Evolutionary conservation across 305 asterid genomes (phyloP), one percentile per base, ranked within the genome.

Genomic region (Plantago lanceolata): DNA sequence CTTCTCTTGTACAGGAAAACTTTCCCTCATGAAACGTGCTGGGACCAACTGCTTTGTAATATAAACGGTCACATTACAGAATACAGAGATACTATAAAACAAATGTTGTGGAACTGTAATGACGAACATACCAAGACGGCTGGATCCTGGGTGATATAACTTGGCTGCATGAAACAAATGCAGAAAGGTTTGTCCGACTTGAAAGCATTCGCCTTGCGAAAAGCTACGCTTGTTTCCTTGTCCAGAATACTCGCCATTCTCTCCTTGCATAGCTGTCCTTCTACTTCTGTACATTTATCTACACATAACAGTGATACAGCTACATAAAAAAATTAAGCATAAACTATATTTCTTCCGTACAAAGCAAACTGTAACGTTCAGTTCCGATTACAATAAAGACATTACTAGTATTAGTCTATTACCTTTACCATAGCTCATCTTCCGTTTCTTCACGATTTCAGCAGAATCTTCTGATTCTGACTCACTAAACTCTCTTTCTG

Each of bases 191-290:
- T 57, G 19, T 48, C 33, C 13, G 77, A 59, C 20, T 35, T 48
- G 68, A 65, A 79, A 47, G 49, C 65, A 43, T 18, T 44, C 43
- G 84, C 82, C 31, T n/a, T 69, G 49, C 37, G 57, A 50, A 62
- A 66, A 20, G 68, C 61, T 43, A 11, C n/a, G 48, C 35, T 35
- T 35, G 28, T 52, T 52, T 59, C 63, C 44, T 66, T 57, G 37
- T 18, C 69, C 1, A 50, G 8, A 6, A 44, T 21, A 20, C 8
- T 26, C 43, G 19, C 4, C 51, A 45, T 1, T 16, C 28, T 33
- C 59, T 19, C 24, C 14, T 19, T 51, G 20, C n/a, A 8, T 20
- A 20, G n/a, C 31, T 19, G 20, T 19, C 57, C 55, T 14, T 49
- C 20, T 20, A 5, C 11, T 11, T 49, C 55, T 14, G 1, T 45